phyloP scores from a whole-genome alignment of 1,284 basidiomycete species.

The Boletus mariae region DNA sequence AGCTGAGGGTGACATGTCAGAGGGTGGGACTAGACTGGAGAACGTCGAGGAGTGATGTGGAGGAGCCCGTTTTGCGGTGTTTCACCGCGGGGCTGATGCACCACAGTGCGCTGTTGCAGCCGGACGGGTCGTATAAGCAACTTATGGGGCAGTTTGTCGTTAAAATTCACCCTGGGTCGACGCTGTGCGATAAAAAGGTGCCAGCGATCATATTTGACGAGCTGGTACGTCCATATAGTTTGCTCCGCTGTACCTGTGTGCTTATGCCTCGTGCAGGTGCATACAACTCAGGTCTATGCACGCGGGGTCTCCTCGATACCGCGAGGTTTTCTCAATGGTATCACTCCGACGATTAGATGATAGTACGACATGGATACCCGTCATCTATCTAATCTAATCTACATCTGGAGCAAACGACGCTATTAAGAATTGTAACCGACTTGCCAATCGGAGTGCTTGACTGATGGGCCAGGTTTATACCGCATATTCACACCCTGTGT shows the following conservation, averaged over 20 bases:
- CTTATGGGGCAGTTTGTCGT: constrained; percentile 77
- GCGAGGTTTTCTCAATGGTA: constrained; percentile 36
- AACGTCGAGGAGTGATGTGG: constrained; percentile 53
- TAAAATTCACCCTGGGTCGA: constrained; percentile 87
- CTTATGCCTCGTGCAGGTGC: constrained; percentile 43
- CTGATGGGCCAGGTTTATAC: neutral
- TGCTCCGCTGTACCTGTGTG: neutral
- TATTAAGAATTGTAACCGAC: neutral
- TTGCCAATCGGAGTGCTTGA: neutral
- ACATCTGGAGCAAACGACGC: neutral
- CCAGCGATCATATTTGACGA: constrained; percentile 89
- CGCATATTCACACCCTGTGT: neutral
- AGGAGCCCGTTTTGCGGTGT: constrained; percentile 60
- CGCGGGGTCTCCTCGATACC: constrained; percentile 81
- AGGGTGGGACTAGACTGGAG: constrained; percentile 60
- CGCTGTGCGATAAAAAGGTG: constrained; percentile 73
- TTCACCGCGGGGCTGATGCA: constrained; percentile 75
- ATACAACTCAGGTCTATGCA: constrained; percentile 84
- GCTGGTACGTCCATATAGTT: constrained; percentile 53
- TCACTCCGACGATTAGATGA: constrained; percentile 22
- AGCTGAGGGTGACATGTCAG: constrained; percentile 70
- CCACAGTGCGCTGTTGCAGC: constrained; percentile 80
- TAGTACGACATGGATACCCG: constrained; percentile 3
- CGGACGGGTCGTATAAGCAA: constrained; percentile 84
- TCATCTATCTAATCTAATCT: constrained; percentile 13